These are phyloP conservation scores for Dalbergia cultrata DNA, from an alignment of 306 rosid genomes.

Conservation along the genomic window DNA sequence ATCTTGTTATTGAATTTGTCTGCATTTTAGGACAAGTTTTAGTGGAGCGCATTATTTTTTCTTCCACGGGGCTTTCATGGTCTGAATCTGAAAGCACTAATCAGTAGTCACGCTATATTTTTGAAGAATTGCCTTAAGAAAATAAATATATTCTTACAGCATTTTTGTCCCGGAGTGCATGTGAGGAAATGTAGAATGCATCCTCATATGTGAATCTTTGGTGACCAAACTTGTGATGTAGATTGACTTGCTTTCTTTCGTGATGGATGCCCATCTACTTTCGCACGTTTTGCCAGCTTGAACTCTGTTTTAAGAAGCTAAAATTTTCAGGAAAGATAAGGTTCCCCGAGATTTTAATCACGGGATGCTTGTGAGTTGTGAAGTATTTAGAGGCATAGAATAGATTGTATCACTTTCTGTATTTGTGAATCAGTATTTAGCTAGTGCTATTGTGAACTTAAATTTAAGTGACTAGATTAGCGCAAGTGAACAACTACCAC, in stretches of 20 bases:
- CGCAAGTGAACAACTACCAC: too few relatives aligned
- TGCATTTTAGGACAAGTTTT: conserved; percentile 15
- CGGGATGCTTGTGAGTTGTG: conserved; percentile 31
- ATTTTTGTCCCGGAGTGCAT: not conserved
- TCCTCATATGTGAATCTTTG: conserved; percentile 11
- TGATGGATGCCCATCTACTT: conserved; percentile 6
- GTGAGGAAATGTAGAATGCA: not conserved
- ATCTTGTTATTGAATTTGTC: not conserved
- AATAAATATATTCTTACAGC: not conserved
- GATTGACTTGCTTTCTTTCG: conserved; percentile 2
- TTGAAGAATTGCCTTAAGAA: not conserved
- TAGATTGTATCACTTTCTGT: not conserved
- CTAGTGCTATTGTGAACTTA: not conserved
- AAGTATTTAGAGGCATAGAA: conserved; percentile 19
- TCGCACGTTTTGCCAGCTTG: conserved; percentile 35
- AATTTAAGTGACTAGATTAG: not conserved
- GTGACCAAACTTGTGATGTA: conserved; percentile 34
- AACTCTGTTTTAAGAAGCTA: conserved; percentile 20
- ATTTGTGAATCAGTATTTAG: not conserved
- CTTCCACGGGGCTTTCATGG: conserved; percentile 1
- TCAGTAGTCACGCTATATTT: not conserved
- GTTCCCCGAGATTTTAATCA: not conserved
- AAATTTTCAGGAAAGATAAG: not conserved
- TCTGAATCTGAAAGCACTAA: conserved; percentile 1
- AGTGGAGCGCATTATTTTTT: conserved; percentile 21